Percentiles rank a stretch among this genome's conserved stretches.
Evolutionary conservation across 805 yeast species (phyloP).

Genomic region (Candida oleophila): DNA sequence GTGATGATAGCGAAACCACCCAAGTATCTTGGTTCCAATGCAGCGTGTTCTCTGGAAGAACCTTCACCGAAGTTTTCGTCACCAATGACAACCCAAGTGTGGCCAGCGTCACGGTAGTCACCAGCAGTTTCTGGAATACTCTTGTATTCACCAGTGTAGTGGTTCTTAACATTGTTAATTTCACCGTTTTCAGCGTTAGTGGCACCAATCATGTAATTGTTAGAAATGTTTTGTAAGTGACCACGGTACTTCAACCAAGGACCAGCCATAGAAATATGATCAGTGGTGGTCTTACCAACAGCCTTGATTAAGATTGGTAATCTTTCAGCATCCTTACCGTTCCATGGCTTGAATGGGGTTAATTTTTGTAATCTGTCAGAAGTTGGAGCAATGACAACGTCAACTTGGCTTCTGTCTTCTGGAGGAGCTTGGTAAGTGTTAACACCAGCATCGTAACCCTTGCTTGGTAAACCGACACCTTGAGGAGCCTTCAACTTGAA

Average conservation of each 20-base stretch:
- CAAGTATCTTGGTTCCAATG: constrained; percentile 97
- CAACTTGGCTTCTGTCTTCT: constrained; percentile 70
- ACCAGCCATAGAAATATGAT: constrained; percentile 99
- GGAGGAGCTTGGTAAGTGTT: constrained; percentile 98
- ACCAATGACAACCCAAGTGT: constrained; percentile 96
- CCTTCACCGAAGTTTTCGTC: constrained; percentile 99
- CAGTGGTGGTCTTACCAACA: constrained; percentile 97
- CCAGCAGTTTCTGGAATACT: constrained; percentile 98
- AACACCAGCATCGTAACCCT: constrained; percentile 91
- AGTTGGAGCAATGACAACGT: constrained; percentile 77
- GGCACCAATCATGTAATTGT: constrained; percentile 99
- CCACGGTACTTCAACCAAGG: constrained; percentile 99
- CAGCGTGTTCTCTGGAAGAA: constrained; percentile 99
- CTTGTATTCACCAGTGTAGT: constrained; percentile 84
- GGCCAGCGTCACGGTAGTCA: constrained; percentile 90
- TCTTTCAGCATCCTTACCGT: constrained; percentile 86
- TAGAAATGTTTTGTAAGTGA: constrained; percentile 96
- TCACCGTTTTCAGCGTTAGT: constrained; percentile 93
- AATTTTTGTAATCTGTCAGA: constrained; percentile 95
- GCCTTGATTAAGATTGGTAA: constrained; percentile 96
- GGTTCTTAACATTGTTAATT: constrained; percentile 89
- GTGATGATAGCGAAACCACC: constrained; percentile 98
- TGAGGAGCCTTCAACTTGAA: constrained; percentile 84
- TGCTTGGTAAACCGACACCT: constrained; percentile 86
- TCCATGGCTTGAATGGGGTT: constrained; percentile 94